These are phyloP conservation scores for Globisporangium rhizosaccharum DNA, from an alignment of 352 stramenopile genomes.

Conservation along the genomic window DNA sequence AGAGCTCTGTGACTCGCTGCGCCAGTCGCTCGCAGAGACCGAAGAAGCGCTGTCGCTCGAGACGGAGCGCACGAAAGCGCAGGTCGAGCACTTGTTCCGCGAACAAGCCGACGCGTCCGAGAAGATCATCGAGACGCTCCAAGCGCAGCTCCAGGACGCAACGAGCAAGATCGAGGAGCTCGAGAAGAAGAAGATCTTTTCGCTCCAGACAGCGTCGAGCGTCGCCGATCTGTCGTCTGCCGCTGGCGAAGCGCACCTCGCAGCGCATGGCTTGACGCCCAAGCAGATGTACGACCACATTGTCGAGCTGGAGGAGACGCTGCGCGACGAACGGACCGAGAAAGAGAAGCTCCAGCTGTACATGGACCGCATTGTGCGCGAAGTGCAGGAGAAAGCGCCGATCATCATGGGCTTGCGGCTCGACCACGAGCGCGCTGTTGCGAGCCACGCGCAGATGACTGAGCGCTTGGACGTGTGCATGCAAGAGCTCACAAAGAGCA, in stretches of 20 bases:
- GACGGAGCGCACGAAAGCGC: conserved; percentile 60
- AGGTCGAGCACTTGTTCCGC: conserved; percentile 69
- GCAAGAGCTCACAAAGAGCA: conserved; percentile 66
- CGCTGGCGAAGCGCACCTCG: conserved; percentile 58
- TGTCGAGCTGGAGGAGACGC: conserved; percentile 80
- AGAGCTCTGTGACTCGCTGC: conserved; percentile 45
- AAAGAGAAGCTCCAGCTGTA: conserved; percentile 89
- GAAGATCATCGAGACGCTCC: conserved; percentile 42
- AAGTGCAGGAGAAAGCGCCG: conserved; percentile 91
- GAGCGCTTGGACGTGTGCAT: conserved; percentile 59
- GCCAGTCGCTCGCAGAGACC: conserved; percentile 47
- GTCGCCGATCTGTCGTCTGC: conserved; percentile 58
- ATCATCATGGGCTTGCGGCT: conserved; percentile 85
- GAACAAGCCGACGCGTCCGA: conserved; percentile 60
- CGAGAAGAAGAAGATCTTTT: conserved; percentile 57
- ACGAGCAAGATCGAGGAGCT: conserved; percentile 49
- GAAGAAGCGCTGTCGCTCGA: conserved; percentile 57
- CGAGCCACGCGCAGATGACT: conserved; percentile 75
- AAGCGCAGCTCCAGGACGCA: conserved; percentile 49
- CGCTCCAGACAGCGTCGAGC: conserved; percentile 41
- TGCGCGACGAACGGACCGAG: conserved; percentile 69
- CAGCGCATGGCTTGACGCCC: conserved; percentile 60
- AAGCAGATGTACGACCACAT: conserved; percentile 90
- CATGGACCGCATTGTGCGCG: conserved; percentile 88
- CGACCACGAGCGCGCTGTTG: conserved; percentile 87